A percentile compares a stretch with the other conserved stretches of the same genome.
phyloP scores from a whole-genome alignment of 768 basidiomycete species.

The Kwoniella shandongensis region DNA sequence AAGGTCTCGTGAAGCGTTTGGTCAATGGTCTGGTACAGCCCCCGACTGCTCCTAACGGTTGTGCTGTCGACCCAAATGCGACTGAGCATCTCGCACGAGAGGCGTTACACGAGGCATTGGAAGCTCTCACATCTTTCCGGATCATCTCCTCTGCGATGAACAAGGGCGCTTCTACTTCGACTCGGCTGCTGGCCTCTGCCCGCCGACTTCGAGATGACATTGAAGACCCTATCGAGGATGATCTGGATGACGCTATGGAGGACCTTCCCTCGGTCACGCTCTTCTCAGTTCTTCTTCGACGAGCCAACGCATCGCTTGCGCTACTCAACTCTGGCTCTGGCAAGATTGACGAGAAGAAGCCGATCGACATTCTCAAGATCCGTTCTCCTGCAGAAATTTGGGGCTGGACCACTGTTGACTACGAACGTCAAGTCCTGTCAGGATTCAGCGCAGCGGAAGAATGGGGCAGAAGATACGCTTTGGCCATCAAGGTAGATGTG shows the following conservation, averaged over 20 bases:
- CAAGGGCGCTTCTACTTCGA: constrained; percentile 19
- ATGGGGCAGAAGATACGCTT: constrained; percentile 40
- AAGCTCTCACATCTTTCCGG: constrained; percentile 48
- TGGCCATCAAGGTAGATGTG: constrained; percentile 44
- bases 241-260: constrained; percentile 50
- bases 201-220: constrained; percentile 49
- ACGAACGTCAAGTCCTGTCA: constrained; percentile 47
- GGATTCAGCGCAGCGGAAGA: constrained; percentile 52
- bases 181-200: constrained; percentile 27
- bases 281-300: constrained; percentile 37
- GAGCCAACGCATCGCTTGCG: constrained; percentile 35
- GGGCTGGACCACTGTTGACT: constrained; percentile 43
- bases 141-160: constrained; percentile 40
- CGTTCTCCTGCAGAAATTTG: constrained; percentile 39
- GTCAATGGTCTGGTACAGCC: constrained; percentile 44
- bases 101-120: constrained; percentile 50
- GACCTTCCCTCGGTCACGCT: constrained; percentile 50
- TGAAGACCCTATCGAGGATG: constrained; percentile 40
- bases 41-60: constrained; percentile 12
- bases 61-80: constrained; percentile 33
- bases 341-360: constrained; percentile 9
- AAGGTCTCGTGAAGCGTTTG: constrained; percentile 48
- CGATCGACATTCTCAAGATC: constrained; percentile 2
- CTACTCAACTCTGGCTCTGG: constrained; percentile 1
- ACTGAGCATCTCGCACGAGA: constrained; percentile 51